phyloP scores from a whole-genome alignment of 768 basidiomycete species.

The Tylopilus plumbeoviolaceoides region DNA sequence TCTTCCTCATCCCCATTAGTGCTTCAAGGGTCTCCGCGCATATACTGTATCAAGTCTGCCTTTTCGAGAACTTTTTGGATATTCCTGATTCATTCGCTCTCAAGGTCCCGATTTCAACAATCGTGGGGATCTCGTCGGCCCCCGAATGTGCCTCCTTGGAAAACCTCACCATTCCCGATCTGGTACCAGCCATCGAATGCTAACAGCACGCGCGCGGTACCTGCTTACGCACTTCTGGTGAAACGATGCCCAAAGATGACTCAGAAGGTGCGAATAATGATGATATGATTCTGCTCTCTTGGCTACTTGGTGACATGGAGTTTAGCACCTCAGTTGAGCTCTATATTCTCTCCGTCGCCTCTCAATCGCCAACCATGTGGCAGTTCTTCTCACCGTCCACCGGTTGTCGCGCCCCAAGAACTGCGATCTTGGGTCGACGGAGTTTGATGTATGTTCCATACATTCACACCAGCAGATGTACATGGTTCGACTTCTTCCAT shows the following conservation, averaged over 20 bases:
- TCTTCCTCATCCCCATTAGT: neutral
- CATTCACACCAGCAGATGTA: neutral
- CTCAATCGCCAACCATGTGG: neutral
- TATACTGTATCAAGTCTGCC: neutral
- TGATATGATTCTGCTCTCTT: neutral
- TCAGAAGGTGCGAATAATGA: too few relatives aligned
- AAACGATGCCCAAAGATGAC: neutral
- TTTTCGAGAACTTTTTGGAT: neutral
- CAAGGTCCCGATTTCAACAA: neutral
- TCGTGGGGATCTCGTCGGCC: neutral
- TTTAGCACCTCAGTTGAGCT: neutral
- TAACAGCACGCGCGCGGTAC: neutral
- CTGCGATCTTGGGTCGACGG: too few relatives aligned
- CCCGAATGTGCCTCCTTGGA: neutral
- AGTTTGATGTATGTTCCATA: neutral
- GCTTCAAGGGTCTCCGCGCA: neutral
- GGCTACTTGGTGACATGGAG: neutral
- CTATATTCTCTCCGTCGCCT: neutral
- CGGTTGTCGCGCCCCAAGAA: neutral
- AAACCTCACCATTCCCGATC: neutral
- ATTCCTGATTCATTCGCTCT: neutral
- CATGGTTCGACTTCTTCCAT: neutral
- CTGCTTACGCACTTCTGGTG: neutral
- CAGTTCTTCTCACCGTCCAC: neutral
- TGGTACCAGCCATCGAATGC: neutral